Evolutionary conservation across 441 rosid species (phyloP).

Genomic region (Populus hybrid): DNA sequence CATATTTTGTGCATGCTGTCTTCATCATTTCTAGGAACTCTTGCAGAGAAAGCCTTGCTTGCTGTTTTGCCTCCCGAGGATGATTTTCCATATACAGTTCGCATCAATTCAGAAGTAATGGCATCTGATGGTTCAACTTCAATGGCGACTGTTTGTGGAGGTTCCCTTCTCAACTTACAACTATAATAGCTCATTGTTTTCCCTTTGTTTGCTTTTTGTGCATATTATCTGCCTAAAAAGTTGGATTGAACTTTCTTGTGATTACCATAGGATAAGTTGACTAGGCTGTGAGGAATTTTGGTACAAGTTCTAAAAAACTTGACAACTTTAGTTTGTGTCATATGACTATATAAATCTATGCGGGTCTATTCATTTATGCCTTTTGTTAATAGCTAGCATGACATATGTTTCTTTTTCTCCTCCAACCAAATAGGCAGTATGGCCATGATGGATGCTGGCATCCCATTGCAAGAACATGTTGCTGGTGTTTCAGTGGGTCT

Average conservation of each 20-base stretch:
- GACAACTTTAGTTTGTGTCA: conserved; percentile 3
- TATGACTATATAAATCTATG: not conserved
- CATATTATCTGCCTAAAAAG: not conserved
- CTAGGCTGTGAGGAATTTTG: not conserved
- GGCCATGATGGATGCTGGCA: conserved; percentile 98
- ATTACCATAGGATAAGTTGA: not conserved
- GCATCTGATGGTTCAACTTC: conserved; percentile 99
- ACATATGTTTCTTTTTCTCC: conserved; percentile 11
- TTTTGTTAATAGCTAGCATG: conserved; percentile 19
- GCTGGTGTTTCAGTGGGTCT: conserved; percentile 99
- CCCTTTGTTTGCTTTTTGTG: conserved; percentile 1
- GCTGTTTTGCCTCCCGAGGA: conserved; percentile 94
- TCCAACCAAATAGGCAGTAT: conserved; percentile 65
- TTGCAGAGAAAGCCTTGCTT: conserved; percentile 95
- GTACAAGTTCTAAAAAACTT: not conserved
- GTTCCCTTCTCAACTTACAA: conserved; percentile 32
- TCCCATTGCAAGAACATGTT: conserved; percentile 80
- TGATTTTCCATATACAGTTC: conserved; percentile 69
- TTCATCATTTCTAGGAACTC: conserved; percentile 58
- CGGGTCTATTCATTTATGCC: not conserved
- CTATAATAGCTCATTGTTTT: not conserved
- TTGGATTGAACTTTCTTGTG: not conserved
- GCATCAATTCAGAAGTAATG: conserved; percentile 96
- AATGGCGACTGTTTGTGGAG: conserved; percentile 98
- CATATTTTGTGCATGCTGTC: conserved; percentile 12